Base-by-base conservation (phyloP, 768 basidiomycete genomes). In the Termitomyces bulborhizus region DNA sequence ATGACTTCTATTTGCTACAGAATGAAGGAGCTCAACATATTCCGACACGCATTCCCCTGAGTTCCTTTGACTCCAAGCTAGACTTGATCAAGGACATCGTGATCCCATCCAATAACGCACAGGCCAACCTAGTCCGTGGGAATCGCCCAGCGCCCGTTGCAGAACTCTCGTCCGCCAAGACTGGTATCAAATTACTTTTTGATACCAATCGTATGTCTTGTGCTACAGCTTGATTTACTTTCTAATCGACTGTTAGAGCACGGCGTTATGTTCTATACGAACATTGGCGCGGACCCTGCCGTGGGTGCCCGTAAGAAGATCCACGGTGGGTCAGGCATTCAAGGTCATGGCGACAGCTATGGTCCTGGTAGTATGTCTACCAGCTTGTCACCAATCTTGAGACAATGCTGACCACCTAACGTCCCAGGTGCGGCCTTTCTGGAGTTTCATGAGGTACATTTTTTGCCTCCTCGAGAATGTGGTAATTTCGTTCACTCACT, bases 251-350 rank as follows among this genome's bases (percentile, higher is more conserved):
- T 13, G 15, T 53, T 57, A 90, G 88, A 91, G 67, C 79, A 77
- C 8, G 88, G 88, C 12, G 76, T 87, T 37, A 88, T 89, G 79
- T 84, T 88, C 61, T 90, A 90, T 65, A 78, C 85, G 3, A 83
- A 84, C 63, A 81, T 78, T 47, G 69, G 79, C 52, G 71, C 82
- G 13, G 68, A 76, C 46, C 66, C 73, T 16, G 65, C 69, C 16
- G 76, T 73, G 15, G 82, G 79, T 15, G 79, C 82, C 32, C 76
- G 84, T 44, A 89, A 90, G 75, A 81, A 78, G 66, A 85, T 88
- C 36, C 88, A 91, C 62, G 87, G 88, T 16, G 87, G 88, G 2
- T 81, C 80, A n/a, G 86, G 86, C 24, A 68, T 71, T 18, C 68
- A 65, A 46, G 81, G 74, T 26, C 65, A 75, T 21, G 81, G 81